Base-by-base conservation (phyloP, 495 filamentous ascomycete genomes). In the Xylaria longipes region DNA sequence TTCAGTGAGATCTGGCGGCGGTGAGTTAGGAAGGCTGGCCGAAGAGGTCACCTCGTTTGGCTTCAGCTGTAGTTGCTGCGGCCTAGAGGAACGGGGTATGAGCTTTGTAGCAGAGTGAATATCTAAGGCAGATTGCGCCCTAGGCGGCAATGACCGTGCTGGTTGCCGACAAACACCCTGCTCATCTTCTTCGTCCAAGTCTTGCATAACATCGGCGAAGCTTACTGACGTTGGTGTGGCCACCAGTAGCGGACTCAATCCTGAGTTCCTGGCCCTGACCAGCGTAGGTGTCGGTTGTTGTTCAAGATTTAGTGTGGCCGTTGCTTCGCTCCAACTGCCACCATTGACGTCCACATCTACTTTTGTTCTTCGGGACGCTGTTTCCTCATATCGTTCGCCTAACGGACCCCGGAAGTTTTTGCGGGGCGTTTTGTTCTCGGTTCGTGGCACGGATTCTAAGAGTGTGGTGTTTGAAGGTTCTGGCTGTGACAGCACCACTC, bases 281-380 rank as follows among this genome's bases (percentile, higher is more conserved):
- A 56, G 43, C 22, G 61, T 54, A 29, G 58, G 45, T 31, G 15
- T 27, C 7, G 74, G 65, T 20, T 83, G 57, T 56, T 61, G 71
- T 31, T 77, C 82, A 27, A 80, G 68, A n/a, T 82, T 80, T 61
- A 80, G 70, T 3, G 80, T 74, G 35, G 79, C 37, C 11, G 78
- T 78, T 27, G 75, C 78, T 25, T 78, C 78, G 41, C 77, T 83
- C 81, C 81, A 83, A 15, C 71, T 71, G 22, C 82, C 79, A 31
- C 80, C 80, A 25, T 31, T 46, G n/a, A 31, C 22, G 48, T 66
- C 33, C 8, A 17, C 56, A 17, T 73, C 66, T 46, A 43, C 39
- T 61, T 57, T 74, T 35, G 65, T 35, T 39, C 60, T 64, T 2
- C 71, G 70, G 9, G 68, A 71, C 1, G 72, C 48, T 35, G 73